Conservation (phyloP, 805 yeast species). For the Kodamaea kakaduensis region DNA sequence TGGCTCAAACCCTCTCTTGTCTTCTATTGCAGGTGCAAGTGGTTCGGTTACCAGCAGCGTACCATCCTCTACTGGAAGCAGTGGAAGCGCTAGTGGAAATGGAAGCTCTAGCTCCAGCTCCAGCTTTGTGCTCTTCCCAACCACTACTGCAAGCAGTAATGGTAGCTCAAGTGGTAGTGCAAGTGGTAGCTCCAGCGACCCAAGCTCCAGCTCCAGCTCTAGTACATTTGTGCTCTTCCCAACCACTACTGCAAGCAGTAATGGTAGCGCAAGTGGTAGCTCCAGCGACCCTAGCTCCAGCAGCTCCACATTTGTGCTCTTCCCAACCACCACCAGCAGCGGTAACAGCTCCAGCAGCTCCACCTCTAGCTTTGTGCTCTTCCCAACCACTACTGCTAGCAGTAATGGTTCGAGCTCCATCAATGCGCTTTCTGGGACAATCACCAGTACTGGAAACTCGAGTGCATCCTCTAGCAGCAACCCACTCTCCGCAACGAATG, state of each 20-base stretch:
- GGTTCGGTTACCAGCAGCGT: not conserved
- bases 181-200: conserved; percentile 10
- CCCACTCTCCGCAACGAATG: too few relatives aligned
- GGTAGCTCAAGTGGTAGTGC: too few relatives aligned
- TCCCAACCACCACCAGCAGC: conserved; percentile 3
- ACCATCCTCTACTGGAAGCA: too few relatives aligned
- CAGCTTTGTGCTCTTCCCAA: conserved; percentile 2
- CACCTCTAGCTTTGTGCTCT: conserved; percentile 4
- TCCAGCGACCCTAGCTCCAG: conserved; percentile 1
- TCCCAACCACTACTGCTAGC: too few relatives aligned
- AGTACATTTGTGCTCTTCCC: conserved; percentile 2
- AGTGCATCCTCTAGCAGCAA: too few relatives aligned
- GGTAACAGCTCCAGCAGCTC: conserved; percentile 1
- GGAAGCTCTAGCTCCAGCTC: conserved; percentile 11
- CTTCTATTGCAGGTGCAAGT: conserved; percentile 7
- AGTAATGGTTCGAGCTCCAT: conserved; percentile 1
- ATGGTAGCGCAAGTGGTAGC: conserved; percentile 14
- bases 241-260: conserved; percentile 13
- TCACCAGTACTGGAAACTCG: not conserved
- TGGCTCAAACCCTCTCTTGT: not conserved
- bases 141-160: not conserved
- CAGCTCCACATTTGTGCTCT: conserved; percentile 1
- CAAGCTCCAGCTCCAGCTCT: conserved; percentile 6
- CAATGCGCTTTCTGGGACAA: not conserved
- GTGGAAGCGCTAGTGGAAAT: not conserved